Evolutionary conservation across 177 flowering plant genomes (phyloP).

Genomic region (Vitis hybrid): DNA sequence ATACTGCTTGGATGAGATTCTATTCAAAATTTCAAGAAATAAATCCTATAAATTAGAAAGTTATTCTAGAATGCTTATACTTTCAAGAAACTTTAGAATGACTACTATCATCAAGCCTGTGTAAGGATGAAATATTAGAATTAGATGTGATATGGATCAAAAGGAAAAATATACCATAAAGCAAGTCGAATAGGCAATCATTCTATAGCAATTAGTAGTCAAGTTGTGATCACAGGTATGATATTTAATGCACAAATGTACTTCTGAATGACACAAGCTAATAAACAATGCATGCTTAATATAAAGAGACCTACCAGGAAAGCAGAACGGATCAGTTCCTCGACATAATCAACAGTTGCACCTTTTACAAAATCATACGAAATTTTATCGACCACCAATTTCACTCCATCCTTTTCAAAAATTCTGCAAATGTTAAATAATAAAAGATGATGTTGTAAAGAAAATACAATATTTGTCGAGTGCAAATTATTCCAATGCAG

Average conservation of each 20-base stretch:
- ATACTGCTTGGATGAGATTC: too few relatives aligned
- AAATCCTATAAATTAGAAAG: too few relatives aligned
- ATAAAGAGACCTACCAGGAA: conserved; percentile 59
- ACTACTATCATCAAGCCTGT: too few relatives aligned
- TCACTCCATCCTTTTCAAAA: conserved; percentile 87
- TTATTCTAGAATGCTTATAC: too few relatives aligned
- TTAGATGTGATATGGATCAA: too few relatives aligned
- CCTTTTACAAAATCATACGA: conserved; percentile 94
- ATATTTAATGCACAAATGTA: not conserved
- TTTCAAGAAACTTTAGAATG: too few relatives aligned
- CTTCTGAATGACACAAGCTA: not conserved
- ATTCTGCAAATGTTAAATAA: conserved; percentile 39
- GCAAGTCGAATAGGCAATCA: too few relatives aligned
- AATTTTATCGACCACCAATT: conserved; percentile 77
- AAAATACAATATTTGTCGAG: conserved; percentile 22
- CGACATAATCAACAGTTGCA: conserved; percentile 89
- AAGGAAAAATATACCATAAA: too few relatives aligned
- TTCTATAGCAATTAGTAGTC: too few relatives aligned
- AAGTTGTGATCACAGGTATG: too few relatives aligned
- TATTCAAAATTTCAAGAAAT: too few relatives aligned
- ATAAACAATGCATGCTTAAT: not conserved
- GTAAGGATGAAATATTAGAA: too few relatives aligned
- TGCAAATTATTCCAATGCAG: not conserved
- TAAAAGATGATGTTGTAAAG: not conserved
- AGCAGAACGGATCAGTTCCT: conserved; percentile 94